Evolutionary conservation across 345 rosid genomes (phyloP).

Genomic region (Triadica sebifera): DNA sequence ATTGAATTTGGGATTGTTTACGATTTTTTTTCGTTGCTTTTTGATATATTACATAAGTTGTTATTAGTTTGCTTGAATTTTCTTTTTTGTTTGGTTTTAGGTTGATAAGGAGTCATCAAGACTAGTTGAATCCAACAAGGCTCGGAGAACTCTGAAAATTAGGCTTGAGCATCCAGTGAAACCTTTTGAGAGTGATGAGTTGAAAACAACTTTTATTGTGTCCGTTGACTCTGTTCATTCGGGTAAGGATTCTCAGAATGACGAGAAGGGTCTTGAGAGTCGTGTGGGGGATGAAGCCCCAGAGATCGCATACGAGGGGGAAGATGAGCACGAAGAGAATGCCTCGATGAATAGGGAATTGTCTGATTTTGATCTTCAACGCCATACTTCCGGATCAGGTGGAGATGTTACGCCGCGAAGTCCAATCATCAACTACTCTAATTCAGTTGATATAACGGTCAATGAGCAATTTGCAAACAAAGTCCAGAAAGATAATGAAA

Average conservation of each 20-base stretch:
- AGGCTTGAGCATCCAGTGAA: conserved; percentile 50
- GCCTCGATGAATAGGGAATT: conserved; percentile 55
- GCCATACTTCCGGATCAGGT: conserved; percentile 27
- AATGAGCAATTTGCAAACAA: conserved; percentile 15
- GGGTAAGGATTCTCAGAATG: conserved; percentile 22
- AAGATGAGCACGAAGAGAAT: conserved; percentile 67
- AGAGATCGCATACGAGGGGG: conserved; percentile 66
- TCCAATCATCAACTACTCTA: conserved; percentile 13
- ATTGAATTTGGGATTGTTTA: not conserved
- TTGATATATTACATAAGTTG: not conserved
- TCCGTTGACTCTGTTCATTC: conserved; percentile 20
- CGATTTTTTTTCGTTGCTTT: conserved; percentile 1
- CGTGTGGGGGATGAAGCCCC: conserved; percentile 33
- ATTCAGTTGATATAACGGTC: conserved; percentile 26
- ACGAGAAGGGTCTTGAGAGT: conserved; percentile 36
- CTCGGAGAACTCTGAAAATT: conserved; percentile 43
- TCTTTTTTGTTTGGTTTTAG: conserved; percentile 31
- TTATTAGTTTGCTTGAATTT: conserved; percentile 7
- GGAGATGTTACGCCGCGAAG: conserved; percentile 24
- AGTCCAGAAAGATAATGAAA: conserved; percentile 22
- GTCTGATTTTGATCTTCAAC: conserved; percentile 52
- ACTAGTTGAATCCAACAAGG: conserved; percentile 25
- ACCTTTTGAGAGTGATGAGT: conserved; percentile 47
- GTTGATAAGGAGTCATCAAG: conserved; percentile 24
- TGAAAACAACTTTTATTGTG: conserved; percentile 33